Base-by-base conservation (phyloP, 2,329 filamentous ascomycete genomes). In the Ceratocystis smalleyi region DNA sequence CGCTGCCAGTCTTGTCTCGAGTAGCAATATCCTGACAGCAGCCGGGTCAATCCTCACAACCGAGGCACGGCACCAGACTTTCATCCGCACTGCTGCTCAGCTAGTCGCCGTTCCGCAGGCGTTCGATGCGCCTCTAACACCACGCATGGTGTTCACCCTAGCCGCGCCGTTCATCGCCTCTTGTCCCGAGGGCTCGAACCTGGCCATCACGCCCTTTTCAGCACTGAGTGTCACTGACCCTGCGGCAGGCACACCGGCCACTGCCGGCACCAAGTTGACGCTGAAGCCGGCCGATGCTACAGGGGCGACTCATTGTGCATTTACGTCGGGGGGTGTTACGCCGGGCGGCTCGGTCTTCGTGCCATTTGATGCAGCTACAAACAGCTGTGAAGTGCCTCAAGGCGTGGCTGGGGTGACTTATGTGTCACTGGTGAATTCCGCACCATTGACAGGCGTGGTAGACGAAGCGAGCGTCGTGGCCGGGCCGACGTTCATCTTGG, bases 51-150 rank as follows among this genome's bases (percentile, higher is more conserved):
- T 91, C 72, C 79, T 88, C 55, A 87, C 86, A 27, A 80, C 88
- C 66, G 87, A 91, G 75, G 79, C 86, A 32, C 81, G 87, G 66
- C 87, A 91, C 75, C 85, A 88, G 74, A 85, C 84, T 67, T 84
- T 87, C 73, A 83, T 90, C 74, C 84, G 87, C 68, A 75, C 79
- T 65, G 83, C 82, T 47, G 76, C 79, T 22, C 78, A 80, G 66
- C 76, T 78, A 64, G 75, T 81, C 65, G 82, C 86, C 63, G 80
- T 87, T 3, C 84, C 87, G 3, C 81, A 83, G 71, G 80, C 86
- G 30, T 88, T 90, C 70, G 86, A 89, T 72, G 84, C 83, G 0
- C 79, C 87, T 1, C 82, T 91, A 12, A 81, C 81, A 35, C 83
- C 85, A 68, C 80, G 82, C 68, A 82, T 83, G 68, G 83, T 89